These are phyloP conservation scores for Carex arenaria DNA, from an alignment of 202 grass and related monocot species.

Conservation along the genomic window DNA sequence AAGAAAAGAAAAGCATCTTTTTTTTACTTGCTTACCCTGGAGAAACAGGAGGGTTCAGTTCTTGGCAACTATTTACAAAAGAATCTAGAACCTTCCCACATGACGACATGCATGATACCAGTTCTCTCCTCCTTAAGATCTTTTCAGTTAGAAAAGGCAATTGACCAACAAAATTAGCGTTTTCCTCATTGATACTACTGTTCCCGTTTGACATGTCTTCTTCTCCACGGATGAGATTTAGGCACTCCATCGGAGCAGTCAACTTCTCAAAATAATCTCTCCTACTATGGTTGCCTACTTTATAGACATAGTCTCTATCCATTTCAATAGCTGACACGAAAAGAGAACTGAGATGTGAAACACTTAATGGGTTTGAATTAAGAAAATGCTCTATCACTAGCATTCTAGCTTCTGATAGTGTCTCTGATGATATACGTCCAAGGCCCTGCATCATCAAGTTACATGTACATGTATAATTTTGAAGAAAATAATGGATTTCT, in stretches of 20 bases:
- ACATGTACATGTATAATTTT: neutral
- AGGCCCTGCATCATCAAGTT: conserved; percentile 50
- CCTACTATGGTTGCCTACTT: neutral
- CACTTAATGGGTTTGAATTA: conserved; percentile 30
- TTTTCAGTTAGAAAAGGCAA: conserved; percentile 57
- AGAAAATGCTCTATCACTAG: conserved; percentile 63
- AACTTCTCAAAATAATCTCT: conserved; percentile 38
- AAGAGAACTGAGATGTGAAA: conserved; percentile 47
- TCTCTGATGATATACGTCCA: conserved; percentile 34
- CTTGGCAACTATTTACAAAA: conserved; percentile 28
- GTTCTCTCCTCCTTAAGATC: conserved; percentile 39
- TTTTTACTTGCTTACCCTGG: conserved; percentile 25
- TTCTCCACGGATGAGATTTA: conserved; percentile 10
- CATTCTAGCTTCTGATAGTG: conserved; percentile 36
- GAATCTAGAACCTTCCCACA: conserved; percentile 34
- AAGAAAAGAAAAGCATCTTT: neutral
- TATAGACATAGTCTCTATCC: conserved; percentile 35
- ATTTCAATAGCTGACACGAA: conserved; percentile 49
- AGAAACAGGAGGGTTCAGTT: neutral
- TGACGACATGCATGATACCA: conserved; percentile 35
- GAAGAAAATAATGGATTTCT: neutral
- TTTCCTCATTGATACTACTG: conserved; percentile 6
- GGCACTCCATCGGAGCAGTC: conserved; percentile 26
- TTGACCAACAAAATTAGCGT: conserved; percentile 23
- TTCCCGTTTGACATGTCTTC: neutral